These are phyloP conservation scores for Penicillium chermesinum DNA, from an alignment of 495 filamentous ascomycete species.

Conservation along the genomic window DNA sequence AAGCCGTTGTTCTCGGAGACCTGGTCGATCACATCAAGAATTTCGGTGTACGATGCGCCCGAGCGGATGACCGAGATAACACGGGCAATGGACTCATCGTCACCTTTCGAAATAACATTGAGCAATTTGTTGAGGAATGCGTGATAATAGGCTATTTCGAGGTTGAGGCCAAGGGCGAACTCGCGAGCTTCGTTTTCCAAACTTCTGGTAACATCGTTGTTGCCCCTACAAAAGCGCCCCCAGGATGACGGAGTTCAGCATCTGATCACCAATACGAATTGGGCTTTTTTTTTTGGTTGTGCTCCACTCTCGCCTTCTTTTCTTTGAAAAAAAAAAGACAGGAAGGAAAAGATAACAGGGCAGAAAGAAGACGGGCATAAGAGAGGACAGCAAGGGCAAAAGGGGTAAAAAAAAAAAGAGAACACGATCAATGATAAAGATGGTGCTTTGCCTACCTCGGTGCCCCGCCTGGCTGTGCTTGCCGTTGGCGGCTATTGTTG, in stretches of 20 bases:
- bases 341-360: not conserved
- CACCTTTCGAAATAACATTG: conserved; percentile 21
- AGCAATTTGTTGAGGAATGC: conserved; percentile 29
- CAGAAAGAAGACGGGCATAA: too few relatives aligned
- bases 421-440: not conserved
- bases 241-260: not conserved
- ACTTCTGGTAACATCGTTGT: not conserved
- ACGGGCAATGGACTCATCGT: conserved; percentile 19
- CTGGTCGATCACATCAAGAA: conserved; percentile 21
- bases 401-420: not conserved
- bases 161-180: not conserved
- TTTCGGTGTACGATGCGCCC: conserved; percentile 28
- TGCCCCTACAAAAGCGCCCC: not conserved
- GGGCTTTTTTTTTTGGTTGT: too few relatives aligned
- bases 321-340: too few relatives aligned
- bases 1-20: not conserved
- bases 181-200: not conserved
- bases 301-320: not conserved
- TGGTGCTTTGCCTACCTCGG: not conserved
- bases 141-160: conserved; percentile 23
- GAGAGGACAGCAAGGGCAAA: not conserved
- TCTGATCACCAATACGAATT: not conserved
- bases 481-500: not conserved
- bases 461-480: not conserved
- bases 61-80: conserved; percentile 31